Evolutionary conservation across 192 early-diverging fungal species (phyloP).

Genomic region (Gonapodya sp.): DNA sequence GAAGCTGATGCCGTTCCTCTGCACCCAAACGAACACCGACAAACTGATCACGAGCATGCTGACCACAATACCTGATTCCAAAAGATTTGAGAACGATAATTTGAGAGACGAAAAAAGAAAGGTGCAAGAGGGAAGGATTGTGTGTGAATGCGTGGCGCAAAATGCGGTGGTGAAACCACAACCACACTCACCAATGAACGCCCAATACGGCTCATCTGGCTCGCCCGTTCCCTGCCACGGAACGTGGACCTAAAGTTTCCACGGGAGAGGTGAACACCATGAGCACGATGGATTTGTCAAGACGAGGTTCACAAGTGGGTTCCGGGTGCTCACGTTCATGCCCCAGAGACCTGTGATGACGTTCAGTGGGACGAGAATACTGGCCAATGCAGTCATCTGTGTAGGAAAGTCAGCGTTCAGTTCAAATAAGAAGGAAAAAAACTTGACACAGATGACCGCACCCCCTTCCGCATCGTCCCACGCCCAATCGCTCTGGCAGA

Average conservation of each 20-base stretch:
- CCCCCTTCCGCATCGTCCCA: neutral
- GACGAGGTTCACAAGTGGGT: neutral
- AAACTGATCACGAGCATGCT: neutral
- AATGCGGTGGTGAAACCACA: neutral
- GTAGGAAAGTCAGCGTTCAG: too few relatives aligned
- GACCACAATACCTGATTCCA: neutral
- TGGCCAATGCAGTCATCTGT: constrained; percentile 75
- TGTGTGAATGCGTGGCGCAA: too few relatives aligned
- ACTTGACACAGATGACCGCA: too few relatives aligned
- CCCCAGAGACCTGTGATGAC: constrained; percentile 66
- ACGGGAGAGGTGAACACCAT: neutral
- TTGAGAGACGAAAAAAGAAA: neutral
- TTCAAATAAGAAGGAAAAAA: too few relatives aligned
- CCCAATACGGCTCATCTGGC: neutral
- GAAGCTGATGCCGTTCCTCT: neutral
- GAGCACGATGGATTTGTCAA: neutral
- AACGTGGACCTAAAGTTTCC: neutral
- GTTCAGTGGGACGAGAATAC: constrained; percentile 73
- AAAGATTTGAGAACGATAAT: too few relatives aligned
- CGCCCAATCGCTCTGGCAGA: neutral
- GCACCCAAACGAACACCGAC: neutral
- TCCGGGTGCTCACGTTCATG: constrained; percentile 28
- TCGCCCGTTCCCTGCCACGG: neutral
- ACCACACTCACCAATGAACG: neutral
- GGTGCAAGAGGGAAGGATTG: neutral